Conservation (phyloP, 1,284 basidiomycete genomes). For the Pholiota adiposa region DNA sequence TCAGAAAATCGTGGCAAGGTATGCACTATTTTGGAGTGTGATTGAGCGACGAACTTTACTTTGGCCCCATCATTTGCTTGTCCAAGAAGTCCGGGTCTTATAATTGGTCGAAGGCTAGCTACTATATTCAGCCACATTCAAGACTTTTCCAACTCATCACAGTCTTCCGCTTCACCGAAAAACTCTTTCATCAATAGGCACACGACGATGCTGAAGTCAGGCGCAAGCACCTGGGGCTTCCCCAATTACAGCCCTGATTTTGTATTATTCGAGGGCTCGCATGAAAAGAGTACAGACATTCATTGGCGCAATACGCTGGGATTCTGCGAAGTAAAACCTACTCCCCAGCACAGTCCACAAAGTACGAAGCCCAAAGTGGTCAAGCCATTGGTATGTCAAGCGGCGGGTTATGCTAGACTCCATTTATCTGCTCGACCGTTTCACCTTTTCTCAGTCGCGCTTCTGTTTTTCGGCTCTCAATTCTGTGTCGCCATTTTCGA, state of each 20-base stretch:
- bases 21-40: no score
- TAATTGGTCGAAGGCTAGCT: background rate
- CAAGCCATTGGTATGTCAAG: slow-evolving; percentile 15
- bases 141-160: background rate
- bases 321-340: slow-evolving; percentile 5
- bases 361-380: background rate
- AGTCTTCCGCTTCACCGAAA: background rate
- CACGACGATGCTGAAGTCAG: background rate
- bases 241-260: slow-evolving; percentile 13
- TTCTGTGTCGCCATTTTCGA: slow-evolving; percentile 24
- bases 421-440: slow-evolving; percentile 22
- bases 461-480: slow-evolving; percentile 21
- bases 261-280: background rate
- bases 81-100: background rate
- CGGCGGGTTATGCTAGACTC: slow-evolving; percentile 23
- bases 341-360: slow-evolving; percentile 1
- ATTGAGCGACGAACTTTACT: no score
- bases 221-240: slow-evolving; percentile 12
- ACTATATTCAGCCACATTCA: background rate
- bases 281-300: background rate
- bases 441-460: slow-evolving; percentile 23
- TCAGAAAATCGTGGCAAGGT: no score
- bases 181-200: background rate
- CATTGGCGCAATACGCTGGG: background rate
- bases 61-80: background rate